Conservation (phyloP, 2,329 filamentous ascomycete genomes). For the Pseudonectria buxi region DNA sequence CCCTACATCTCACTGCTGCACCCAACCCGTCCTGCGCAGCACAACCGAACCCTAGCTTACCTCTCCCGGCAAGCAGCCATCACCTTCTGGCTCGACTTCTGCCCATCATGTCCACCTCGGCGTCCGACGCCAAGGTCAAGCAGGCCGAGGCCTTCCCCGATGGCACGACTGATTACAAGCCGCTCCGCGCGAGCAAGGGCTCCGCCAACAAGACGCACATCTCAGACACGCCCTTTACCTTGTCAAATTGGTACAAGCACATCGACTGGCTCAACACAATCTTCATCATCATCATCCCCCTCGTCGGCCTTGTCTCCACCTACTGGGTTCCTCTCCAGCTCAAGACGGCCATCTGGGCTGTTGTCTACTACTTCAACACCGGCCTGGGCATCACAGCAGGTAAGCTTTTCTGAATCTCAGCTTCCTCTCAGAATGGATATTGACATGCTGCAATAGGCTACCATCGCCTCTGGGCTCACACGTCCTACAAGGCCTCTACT, state of each 20-base stretch:
- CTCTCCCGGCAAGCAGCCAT: neutral
- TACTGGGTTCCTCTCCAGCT: conserved; percentile 70
- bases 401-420: conserved; percentile 32
- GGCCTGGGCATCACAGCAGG: conserved; percentile 74
- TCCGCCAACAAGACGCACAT: conserved; percentile 73
- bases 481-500: conserved; percentile 69
- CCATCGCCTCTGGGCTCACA: conserved; percentile 79
- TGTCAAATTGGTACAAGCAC: conserved; percentile 82
- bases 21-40: neutral
- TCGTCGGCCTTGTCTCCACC: conserved; percentile 65
- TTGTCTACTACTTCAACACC: conserved; percentile 78
- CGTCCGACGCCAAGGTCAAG: conserved; percentile 29
- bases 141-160: conserved; percentile 40
- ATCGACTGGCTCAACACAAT: conserved; percentile 88
- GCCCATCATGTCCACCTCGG: conserved; percentile 31
- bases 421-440: conserved; percentile 1
- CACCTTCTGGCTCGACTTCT: too few species aligned
- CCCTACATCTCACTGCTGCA: neutral
- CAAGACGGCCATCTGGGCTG: conserved; percentile 66
- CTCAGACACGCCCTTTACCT: conserved; percentile 72
- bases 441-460: conserved; percentile 19
- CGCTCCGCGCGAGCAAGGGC: conserved; percentile 38
- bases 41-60: neutral
- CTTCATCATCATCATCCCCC: conserved; percentile 71
- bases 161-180: conserved; percentile 50